Evolutionary conservation across 2,329 filamentous ascomycete species (phyloP).

Genomic region (Fusarium sp.): DNA sequence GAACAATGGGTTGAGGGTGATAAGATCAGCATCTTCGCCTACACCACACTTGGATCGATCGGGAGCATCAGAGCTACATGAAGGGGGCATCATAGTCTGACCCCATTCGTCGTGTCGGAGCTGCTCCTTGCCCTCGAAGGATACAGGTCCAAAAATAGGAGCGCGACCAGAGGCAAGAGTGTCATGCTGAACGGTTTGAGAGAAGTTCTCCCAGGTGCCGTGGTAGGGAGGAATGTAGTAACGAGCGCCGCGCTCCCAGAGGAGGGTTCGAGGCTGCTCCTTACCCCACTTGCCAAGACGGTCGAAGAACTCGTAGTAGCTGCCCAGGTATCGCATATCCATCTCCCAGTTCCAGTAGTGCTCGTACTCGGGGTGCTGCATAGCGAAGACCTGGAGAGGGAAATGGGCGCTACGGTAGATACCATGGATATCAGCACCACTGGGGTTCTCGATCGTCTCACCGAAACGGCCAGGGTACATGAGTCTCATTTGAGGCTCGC

Average conservation of each 20-base stretch:
- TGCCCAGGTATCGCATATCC: constrained; percentile 74
- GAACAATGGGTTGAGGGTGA: constrained; percentile 83
- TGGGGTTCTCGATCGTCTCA: constrained; percentile 71
- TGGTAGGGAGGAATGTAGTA: constrained; percentile 82
- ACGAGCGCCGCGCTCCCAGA: constrained; percentile 82
- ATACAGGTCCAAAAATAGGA: constrained; percentile 78
- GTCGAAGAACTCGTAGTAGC: constrained; percentile 80
- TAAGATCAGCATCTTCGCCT: constrained; percentile 79
- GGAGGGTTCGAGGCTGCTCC: constrained; percentile 75
- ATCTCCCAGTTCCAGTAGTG: constrained; percentile 80
- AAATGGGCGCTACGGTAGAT: constrained; percentile 76
- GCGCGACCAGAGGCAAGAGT: constrained; percentile 62
- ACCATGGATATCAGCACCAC: constrained; percentile 71
- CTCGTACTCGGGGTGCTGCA: constrained; percentile 72
- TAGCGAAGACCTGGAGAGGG: constrained; percentile 73
- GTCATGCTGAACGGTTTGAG: constrained; percentile 71
- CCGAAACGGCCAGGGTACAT: constrained; percentile 81
- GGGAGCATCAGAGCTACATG: constrained; percentile 64
- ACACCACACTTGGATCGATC: constrained; percentile 71
- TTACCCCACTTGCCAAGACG: constrained; percentile 75
- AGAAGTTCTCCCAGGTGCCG: constrained; percentile 79
- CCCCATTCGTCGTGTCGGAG: constrained; percentile 66
- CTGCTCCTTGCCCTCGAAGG: constrained; percentile 61
- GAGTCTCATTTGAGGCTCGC: constrained; percentile 83
- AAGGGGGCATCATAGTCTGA: constrained; percentile 65